These are phyloP conservation scores for Cordia subcordata DNA, from an alignment of 257 asterid genomes.

Conservation along the genomic window DNA sequence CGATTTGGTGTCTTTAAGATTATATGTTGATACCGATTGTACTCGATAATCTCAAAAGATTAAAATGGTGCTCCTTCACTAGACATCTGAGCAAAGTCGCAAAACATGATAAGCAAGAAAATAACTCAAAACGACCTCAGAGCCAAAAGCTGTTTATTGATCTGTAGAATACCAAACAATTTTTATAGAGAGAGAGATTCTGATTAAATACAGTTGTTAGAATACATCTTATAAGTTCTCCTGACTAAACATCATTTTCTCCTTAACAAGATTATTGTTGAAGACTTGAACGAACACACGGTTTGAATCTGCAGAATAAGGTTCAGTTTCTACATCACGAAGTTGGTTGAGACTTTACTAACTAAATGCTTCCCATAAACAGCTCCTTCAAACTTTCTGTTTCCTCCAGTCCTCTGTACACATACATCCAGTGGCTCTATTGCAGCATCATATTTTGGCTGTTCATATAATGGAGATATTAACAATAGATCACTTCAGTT, in stretches of 20 bases:
- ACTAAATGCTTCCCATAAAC: conserved; percentile 88
- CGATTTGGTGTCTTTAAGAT: too few relatives aligned
- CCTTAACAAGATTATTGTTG: too few relatives aligned
- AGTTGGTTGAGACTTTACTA: conserved; percentile 68
- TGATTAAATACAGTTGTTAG: neutral
- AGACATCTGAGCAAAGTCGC: too few relatives aligned
- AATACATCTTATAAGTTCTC: neutral
- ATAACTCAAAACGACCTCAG: too few relatives aligned
- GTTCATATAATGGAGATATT: conserved; percentile 10
- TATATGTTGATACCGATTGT: too few relatives aligned
- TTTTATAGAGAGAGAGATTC: too few relatives aligned
- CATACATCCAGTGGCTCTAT: conserved; percentile 66
- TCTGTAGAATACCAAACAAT: too few relatives aligned
- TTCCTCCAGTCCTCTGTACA: conserved; percentile 56
- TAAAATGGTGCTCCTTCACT: too few relatives aligned
- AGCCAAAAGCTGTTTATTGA: too few relatives aligned
- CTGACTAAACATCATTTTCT: neutral
- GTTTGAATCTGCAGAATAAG: neutral
- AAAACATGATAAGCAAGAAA: too few relatives aligned
- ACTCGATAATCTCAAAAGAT: too few relatives aligned
- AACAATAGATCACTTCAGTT: neutral
- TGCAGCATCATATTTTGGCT: conserved; percentile 78
- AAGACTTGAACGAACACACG: neutral
- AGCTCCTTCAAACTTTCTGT: conserved; percentile 56
- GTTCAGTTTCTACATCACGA: conserved; percentile 21